Percentiles rank a stretch among this genome's conserved stretches.
phyloP scores from a whole-genome alignment of 2,329 filamentous ascomycete species.

The Neoascochyta sp. region DNA sequence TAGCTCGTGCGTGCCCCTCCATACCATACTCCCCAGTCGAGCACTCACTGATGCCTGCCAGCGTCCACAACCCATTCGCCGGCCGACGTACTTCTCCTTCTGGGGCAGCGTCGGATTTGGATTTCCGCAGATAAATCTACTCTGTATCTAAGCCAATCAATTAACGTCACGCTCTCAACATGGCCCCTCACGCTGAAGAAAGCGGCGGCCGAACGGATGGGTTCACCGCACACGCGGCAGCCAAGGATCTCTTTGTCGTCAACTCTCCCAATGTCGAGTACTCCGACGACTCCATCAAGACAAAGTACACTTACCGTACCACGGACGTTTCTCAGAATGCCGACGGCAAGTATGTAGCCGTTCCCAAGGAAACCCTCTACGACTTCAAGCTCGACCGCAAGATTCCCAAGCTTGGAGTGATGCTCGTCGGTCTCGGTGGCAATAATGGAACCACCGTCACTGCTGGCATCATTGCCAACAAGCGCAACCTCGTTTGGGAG shows the following conservation, averaged over 20 bases:
- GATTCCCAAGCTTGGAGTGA: constrained; percentile 89
- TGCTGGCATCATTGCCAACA: constrained; percentile 94
- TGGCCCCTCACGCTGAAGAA: constrained; percentile 91
- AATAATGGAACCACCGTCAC: constrained; percentile 98
- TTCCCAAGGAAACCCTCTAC: constrained; percentile 83
- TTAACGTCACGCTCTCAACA: constrained; percentile 47
- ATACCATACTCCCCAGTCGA: too few relatives aligned
- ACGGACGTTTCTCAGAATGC: constrained; percentile 71
- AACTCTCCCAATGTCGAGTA: constrained; percentile 90
- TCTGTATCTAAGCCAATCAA: constrained; percentile 20
- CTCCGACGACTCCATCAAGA: constrained; percentile 81
- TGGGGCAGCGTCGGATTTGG: constrained; percentile 69
- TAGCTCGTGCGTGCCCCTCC: constrained; percentile 71
- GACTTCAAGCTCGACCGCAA: constrained; percentile 97
- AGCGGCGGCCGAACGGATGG: constrained; percentile 55
- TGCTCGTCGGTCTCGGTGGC: constrained; percentile 96
- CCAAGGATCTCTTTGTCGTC: constrained; percentile 73
- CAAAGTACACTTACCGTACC: constrained; percentile 95
- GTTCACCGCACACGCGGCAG: constrained; percentile 42
- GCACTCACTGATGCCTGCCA: constrained; percentile 44
- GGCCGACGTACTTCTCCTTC: constrained; percentile 87
- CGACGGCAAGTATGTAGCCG: constrained; percentile 75
- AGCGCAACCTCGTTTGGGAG: constrained; percentile 80
- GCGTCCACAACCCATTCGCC: constrained; percentile 93
- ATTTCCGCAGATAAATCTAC: constrained; percentile 38